Evolutionary conservation across 192 early-diverging fungal genomes (phyloP).

Genomic region (Mortierella claussenii): DNA sequence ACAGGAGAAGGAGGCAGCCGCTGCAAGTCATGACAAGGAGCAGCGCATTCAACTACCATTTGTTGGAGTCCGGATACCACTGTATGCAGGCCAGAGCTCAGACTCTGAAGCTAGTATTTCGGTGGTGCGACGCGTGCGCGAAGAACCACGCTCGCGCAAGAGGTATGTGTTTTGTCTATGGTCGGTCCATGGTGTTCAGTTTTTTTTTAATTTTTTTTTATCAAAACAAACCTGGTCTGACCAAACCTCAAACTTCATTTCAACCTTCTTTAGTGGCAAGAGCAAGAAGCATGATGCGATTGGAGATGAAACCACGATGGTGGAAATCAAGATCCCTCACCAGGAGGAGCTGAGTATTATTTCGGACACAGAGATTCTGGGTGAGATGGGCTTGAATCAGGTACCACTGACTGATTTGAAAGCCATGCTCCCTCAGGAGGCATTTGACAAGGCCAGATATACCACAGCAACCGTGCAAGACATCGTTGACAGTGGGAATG

Average conservation of each 20-base stretch:
- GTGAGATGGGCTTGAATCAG: constrained; percentile 24
- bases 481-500: neutral
- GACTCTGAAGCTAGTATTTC: constrained; percentile 46
- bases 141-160: constrained; percentile 18
- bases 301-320: constrained; percentile 34
- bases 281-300: neutral
- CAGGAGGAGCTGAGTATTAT: constrained; percentile 41
- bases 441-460: constrained; percentile 9
- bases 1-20: constrained; percentile 16
- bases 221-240: too few species aligned
- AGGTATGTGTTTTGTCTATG: constrained; percentile 15
- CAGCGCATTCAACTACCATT: constrained; percentile 33
- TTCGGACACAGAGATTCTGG: constrained; percentile 38
- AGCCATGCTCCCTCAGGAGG: constrained; percentile 14
- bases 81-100: constrained; percentile 42
- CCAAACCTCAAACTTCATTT: too few species aligned
- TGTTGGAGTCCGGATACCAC: constrained; percentile 22
- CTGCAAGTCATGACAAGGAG: neutral
- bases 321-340: constrained; percentile 35
- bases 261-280: constrained; percentile 1
- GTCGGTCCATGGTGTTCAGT: too few species aligned
- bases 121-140: constrained; percentile 34
- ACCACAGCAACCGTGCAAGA: neutral
- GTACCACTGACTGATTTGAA: constrained; percentile 8
- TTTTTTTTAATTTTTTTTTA: neutral